Evolutionary conservation across 139 green algal genomes (phyloP), one percentile per base, ranked within the genome.

Genomic region (Gonium pectorale): DNA sequence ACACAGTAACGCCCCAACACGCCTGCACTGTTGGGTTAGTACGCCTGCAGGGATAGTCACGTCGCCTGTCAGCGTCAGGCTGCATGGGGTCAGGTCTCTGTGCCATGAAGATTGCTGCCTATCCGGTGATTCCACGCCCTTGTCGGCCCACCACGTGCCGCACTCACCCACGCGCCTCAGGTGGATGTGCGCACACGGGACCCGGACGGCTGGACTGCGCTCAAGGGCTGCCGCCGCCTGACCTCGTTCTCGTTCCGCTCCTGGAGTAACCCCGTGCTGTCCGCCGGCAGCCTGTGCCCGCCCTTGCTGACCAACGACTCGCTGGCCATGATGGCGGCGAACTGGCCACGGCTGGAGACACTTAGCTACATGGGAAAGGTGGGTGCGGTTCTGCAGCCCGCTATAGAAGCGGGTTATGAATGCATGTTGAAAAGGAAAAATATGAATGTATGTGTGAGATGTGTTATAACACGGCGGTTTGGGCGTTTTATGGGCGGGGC

Each of bases 271-370:
- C 75, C 75, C 2, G 21, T 82, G n/a, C 56, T 82, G 59, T 82
- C 75, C 27, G 75, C 75, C 8, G 43, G 17, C 17, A 60, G 41
- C 31, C 51, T 68, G 52, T 80, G 72, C 19, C 26, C 15, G 29
- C 3, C 29, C 54, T 59, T 82, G 27, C 75, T 82, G 9, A 82
- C 75, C 21, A 82, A 60, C 43, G 75, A 82, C 59, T 35, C 15
- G 5, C 75, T 82, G 40, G 59, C 59, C n/a, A 82, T 82, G 75
- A 82, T 82, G 75, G 75, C 75, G 6, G 75, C 75, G 21, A 82
- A 82, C 75, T 82, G 75, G 75, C 75, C 59, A 2, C 11, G 22
- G n/a, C 75, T 82, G 40, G 29, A 35, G 43, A n/a, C 44, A 9
- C 75, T 82, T 0, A 68, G 38, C 22, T 82, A 82, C 56, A 24